Evolutionary conservation across 2,329 filamentous ascomycete species (phyloP), one percentile per base, ranked within the genome.

Genomic region (Ceratocystiopsis sp.): DNA sequence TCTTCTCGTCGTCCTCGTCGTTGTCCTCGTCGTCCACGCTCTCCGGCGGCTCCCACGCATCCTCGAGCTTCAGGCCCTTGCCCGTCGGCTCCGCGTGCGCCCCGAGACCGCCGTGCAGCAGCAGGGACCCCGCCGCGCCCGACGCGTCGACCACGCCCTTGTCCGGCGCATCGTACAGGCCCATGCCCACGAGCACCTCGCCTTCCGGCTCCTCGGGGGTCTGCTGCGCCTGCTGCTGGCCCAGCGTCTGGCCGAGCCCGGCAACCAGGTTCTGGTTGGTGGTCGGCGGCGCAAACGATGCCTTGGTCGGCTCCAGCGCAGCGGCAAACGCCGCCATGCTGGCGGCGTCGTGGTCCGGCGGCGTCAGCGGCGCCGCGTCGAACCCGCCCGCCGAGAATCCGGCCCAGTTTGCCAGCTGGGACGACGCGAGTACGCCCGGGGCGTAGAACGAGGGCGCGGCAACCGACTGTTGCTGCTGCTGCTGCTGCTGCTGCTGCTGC

Each of bases 181-280:
- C 84, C 71, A 91, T 79, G 17, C 83, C 83, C n/a, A 86, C 69
- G 2, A 89, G 67, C 46, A 85, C 79, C 53, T 86, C 81, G 35
- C 75, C 79, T 14, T 71, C 64, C 21, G 67, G 56, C 25, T 75
- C 73, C 40, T 72, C 65, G 12, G 21, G n/a, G n/a, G 29, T 32
- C 29, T 62, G 55, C 35, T 73, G 54, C 35, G 73, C 67, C 19
- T 73, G 58, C 7, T 67, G 51, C 44, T 69, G 61, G 47, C 21
- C 21, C 21, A 21, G 21, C 8, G 21, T 8, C 21, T 21, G 21
- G 21, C 21, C 21, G 8, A 8, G 4, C 21, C 21, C 21, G 21
- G 21, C 21, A 21, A 64, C 58, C 41, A 68, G 65, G 7, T 60
- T 55, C 45, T 72, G 69, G 40, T 75, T 69, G 12, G 67, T 57